Evolutionary conservation across 768 basidiomycete genomes (phyloP).

Genomic region (Albatrellus ellisii): DNA sequence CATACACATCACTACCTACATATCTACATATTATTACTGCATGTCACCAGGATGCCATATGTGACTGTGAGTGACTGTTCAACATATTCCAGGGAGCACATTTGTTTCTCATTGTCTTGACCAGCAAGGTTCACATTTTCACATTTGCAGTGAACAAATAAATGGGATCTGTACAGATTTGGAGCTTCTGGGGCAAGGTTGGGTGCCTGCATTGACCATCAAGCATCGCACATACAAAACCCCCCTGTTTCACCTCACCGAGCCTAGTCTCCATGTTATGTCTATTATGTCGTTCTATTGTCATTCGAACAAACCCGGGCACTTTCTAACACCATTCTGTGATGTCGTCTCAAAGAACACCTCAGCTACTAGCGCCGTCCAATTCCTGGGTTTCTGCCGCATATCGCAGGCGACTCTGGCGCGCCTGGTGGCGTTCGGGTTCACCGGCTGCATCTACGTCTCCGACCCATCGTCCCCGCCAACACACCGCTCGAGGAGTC

Average conservation of each 20-base stretch:
- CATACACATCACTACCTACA: no score
- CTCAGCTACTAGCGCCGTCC: constrained; percentile 51
- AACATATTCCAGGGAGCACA: constrained; percentile 53
- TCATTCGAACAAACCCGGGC: neutral
- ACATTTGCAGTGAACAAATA: constrained; percentile 4
- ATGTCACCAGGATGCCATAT: constrained; percentile 39
- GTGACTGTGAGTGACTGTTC: constrained; percentile 58
- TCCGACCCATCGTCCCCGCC: constrained; percentile 39
- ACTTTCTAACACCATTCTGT: neutral
- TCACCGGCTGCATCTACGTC: constrained; percentile 60
- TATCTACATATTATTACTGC: no score
- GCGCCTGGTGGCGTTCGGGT: constrained; percentile 73
- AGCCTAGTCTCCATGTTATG: constrained; percentile 61
- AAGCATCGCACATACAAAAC: neutral
- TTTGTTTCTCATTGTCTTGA: constrained; percentile 46
- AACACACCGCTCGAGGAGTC: constrained; percentile 26
- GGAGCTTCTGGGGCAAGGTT: constrained; percentile 54
- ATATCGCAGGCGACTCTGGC: constrained; percentile 78
- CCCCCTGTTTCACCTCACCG: constrained; percentile 18
- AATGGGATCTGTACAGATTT: constrained; percentile 33
- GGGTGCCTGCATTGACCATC: constrained; percentile 6
- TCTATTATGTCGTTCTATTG: constrained; percentile 63
- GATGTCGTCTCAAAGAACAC: constrained; percentile 26
- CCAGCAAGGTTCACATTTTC: constrained; percentile 48
- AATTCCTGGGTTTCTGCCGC: constrained; percentile 91